Evolutionary conservation across 228 moss, liverwort and hornwort species (phyloP), one percentile per base, ranked within the genome.

Genomic region (Sphagnum magellanicum): DNA sequence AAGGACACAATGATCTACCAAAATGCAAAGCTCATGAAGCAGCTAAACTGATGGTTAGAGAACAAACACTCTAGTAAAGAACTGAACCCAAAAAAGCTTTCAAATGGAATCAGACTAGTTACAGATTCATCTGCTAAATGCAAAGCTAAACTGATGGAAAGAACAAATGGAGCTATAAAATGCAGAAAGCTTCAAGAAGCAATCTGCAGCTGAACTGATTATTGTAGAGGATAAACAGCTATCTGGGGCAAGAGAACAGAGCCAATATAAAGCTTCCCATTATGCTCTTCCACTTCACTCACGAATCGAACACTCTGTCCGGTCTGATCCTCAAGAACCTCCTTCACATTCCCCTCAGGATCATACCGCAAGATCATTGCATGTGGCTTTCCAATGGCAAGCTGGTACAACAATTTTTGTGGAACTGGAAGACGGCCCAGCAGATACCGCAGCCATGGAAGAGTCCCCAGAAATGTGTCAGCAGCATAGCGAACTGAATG

Each of bases 371-470:
- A 48, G 71, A 85, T 50, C 50, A 82, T 76, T 5, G 77, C 92
- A 68, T 85, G 82, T 55, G 85, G 81, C 71, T 78, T 87, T 46
- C 84, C 84, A 68, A 84, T 85, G 61, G 84, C 62, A 11, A 87
- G 50, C 6, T 16, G n/a, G 51, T 85, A 85, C 16, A 92, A 11
- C 9, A 63, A 11, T 53, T 73, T 73, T 4, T 52, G 5, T 49
- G 73, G 79, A 77, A 95, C 75, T 59, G 95, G 95, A 17, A 92
- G 85, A 63, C 87, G 88, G 52, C 83, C 75, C 50, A 90, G 67
- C 48, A 85, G 72, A 4, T 84, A 81, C 63, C 88, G 92, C 32
- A 92, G 49, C 67, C 73, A 65, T 7, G 95, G 92, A 73, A 71
- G 59, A 14, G 79, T 71, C 67, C 91, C 91, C 16, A 73, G 66